Conservation (phyloP, 179 eudicot genomes). For the Silene coronaria region DNA sequence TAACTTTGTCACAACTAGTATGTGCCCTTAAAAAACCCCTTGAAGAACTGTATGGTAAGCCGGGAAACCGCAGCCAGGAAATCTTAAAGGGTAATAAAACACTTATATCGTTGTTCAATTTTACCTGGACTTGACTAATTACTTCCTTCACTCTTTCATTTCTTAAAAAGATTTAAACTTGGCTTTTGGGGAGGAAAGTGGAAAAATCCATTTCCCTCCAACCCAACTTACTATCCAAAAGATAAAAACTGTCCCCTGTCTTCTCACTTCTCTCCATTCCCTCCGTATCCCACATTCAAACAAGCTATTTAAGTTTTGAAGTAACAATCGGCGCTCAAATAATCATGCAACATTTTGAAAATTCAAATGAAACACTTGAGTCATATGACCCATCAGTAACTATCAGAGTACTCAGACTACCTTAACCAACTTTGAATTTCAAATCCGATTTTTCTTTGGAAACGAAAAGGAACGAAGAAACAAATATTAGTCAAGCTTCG, state of each 20-base stretch:
- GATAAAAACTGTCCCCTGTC: no score
- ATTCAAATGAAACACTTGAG: neutral
- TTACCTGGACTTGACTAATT: neutral
- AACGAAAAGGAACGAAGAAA: neutral
- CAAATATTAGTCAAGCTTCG: neutral
- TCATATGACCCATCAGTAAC: neutral
- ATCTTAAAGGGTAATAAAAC: neutral
- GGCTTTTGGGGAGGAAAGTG: no score
- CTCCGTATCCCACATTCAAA: neutral
- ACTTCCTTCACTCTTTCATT: no score
- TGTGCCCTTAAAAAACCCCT: neutral
- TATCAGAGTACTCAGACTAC: neutral
- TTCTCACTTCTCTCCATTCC: no score
- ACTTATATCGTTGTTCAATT: neutral
- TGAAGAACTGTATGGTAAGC: neutral
- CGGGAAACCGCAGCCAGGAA: neutral
- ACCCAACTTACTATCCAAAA: no score
- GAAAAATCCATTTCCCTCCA: no score
- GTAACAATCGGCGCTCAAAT: neutral
- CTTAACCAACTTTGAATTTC: slow-evolving; percentile 3
- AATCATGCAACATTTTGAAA: neutral
- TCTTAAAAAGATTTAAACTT: no score
- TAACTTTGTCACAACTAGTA: neutral
- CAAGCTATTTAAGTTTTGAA: neutral
- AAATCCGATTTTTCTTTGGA: neutral